phyloP scores from a whole-genome alignment of 164 flowering plant species.

The Saururus chinensis region DNA sequence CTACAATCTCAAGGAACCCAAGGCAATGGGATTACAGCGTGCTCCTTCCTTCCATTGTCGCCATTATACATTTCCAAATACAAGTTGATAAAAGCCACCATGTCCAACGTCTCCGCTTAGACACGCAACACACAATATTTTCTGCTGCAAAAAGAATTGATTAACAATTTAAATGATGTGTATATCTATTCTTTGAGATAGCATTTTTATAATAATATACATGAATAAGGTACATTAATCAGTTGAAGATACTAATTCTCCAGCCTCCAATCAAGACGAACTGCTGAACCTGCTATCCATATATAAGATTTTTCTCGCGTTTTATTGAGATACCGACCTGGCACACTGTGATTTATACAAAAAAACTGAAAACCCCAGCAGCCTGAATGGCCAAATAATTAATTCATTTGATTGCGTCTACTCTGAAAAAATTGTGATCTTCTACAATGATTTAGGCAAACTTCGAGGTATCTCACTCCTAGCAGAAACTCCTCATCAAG shows the following conservation, averaged over 20 bases:
- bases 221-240: neutral
- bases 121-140: too few relatives aligned
- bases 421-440: neutral
- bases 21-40: too few relatives aligned
- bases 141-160: neutral
- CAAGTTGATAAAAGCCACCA: too few relatives aligned
- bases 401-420: slow-evolving; percentile 3
- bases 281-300: neutral
- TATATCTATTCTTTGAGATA: neutral
- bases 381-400: slow-evolving; percentile 33
- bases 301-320: slow-evolving; percentile 4
- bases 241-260: neutral
- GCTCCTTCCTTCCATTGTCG: too few relatives aligned
- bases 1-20: too few relatives aligned
- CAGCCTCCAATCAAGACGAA: neutral
- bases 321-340: slow-evolving; percentile 27
- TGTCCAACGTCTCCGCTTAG: too few relatives aligned
- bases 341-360: slow-evolving; percentile 31
- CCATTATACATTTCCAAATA: too few relatives aligned
- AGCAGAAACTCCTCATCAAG: neutral
- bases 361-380: slow-evolving; percentile 28
- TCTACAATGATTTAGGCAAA: neutral
- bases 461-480: neutral
- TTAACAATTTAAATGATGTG: neutral
- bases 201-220: neutral